These are phyloP conservation scores for Striga asiatica DNA, from an alignment of 257 asterid genomes.

Conservation along the genomic window DNA sequence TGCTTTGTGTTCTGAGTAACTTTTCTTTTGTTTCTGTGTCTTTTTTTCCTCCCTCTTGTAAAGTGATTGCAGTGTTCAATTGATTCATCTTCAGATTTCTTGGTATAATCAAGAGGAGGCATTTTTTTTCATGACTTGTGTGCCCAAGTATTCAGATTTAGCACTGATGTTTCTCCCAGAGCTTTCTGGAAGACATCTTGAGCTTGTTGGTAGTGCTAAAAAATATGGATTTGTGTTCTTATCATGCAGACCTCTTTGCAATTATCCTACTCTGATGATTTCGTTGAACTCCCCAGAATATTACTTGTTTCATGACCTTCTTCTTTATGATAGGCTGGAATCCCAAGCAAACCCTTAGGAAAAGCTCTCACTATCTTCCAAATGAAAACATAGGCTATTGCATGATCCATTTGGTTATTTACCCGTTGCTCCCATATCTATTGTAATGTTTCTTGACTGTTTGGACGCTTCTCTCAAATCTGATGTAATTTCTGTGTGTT, in stretches of 20 bases:
- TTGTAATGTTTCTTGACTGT: background rate
- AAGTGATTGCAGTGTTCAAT: background rate
- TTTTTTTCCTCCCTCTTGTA: background rate
- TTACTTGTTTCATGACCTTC: background rate
- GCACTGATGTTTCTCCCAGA: background rate
- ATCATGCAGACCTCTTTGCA: constrained; percentile 1
- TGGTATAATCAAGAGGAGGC: background rate
- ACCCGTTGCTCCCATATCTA: background rate
- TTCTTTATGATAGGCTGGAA: background rate
- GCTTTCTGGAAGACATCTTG: background rate
- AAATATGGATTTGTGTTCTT: background rate
- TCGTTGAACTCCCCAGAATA: background rate
- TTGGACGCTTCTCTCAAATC: background rate
- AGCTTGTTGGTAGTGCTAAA: constrained; percentile 1
- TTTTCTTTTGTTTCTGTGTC: background rate
- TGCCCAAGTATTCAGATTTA: background rate
- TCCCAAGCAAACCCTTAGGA: background rate
- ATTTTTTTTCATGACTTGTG: background rate
- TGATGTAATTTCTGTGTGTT: constrained; percentile 1
- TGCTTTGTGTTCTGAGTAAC: background rate
- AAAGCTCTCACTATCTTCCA: background rate
- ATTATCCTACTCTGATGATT: background rate
- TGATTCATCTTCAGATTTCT: background rate
- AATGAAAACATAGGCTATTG: background rate
- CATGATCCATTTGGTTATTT: background rate